Evolutionary conservation across 495 filamentous ascomycete species (phyloP).

Genomic region (Neurospora sp.): DNA sequence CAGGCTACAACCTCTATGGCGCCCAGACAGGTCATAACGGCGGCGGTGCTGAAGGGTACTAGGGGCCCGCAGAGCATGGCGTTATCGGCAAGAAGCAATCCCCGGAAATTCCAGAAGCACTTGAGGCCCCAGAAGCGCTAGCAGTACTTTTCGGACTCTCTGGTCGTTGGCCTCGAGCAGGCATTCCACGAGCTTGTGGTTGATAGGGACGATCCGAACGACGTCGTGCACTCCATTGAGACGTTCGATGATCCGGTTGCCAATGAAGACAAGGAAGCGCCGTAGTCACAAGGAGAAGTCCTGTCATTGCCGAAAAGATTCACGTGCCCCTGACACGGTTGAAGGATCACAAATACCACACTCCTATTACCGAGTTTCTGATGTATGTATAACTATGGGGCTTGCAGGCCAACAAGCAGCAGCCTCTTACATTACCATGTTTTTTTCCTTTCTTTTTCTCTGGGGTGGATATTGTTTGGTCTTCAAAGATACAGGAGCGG

Average conservation of each 20-base stretch:
- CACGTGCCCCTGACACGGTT: not conserved
- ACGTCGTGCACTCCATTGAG: not conserved
- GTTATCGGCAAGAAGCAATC: not conserved
- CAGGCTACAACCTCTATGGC: slow-evolving; percentile 49
- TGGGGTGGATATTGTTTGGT: not conserved
- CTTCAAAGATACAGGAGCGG: not conserved
- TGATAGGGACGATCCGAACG: not conserved
- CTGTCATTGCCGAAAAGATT: not conserved
- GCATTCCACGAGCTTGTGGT: not conserved
- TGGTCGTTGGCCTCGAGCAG: not conserved
- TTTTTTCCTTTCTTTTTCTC: not conserved
- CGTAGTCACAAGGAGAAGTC: not conserved
- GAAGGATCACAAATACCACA: not conserved
- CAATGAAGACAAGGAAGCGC: not conserved
- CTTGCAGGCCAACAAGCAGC: not conserved
- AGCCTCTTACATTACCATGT: not conserved
- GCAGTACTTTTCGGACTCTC: not conserved
- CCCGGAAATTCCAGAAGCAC: not conserved
- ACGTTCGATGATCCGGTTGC: not conserved
- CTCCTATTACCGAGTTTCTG: not conserved
- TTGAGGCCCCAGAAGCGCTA: not conserved
- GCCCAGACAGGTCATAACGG: slow-evolving; percentile 63
- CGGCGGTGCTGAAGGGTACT: slow-evolving; percentile 33
- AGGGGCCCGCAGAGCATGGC: not conserved
- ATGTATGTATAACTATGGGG: not conserved